Evolutionary conservation across 306 rosid genomes (phyloP), one percentile per base, ranked within the genome.

Genomic region (Fragaria nilgerrensis): DNA sequence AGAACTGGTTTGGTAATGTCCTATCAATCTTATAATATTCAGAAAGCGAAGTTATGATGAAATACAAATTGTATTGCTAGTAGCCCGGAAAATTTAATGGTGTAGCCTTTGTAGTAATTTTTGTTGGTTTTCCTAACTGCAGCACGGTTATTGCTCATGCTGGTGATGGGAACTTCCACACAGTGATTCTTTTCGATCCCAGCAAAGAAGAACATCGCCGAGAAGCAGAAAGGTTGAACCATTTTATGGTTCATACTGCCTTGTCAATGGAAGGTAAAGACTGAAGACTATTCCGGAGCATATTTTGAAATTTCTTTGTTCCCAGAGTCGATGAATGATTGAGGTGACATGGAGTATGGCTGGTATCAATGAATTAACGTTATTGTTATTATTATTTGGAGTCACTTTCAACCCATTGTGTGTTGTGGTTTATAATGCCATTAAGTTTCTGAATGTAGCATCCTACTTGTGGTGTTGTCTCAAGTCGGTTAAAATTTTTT

Each of bases 111-210:
- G 17, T 58, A 36, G 52, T 55, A 34, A 44, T 23, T 73, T 73
- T 72, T 70, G 4, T 34, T 56, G 69, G 72, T 78, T 72, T 89
- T 78, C 68, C 82, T 39, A 65, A 80, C 78, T 59, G 69, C 94
- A 94, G 98, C 90, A 80, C 88, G 14, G 93, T 95, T 43, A 68
- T 95, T 85, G 97, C 96, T 65, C 98, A 92, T 88, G 97, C 98
- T 49, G 98, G 97, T 64, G 97, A 95, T 48, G 98, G 98, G 76
- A 95, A 95, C 86, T 95, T 95, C 92, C 98, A 90, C 84, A 87
- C 97, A 0, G 72, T 88, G 44, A 89, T 95, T 77, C 84, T 95
- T 25, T 89, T 95, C 79, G 92, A 95, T 81, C 97, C 98, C 68
- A 55, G 63, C 77, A 65, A 83, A 72, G 97, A 89, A 82, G 93